These are phyloP conservation scores for Clathrus columnatus DNA, from an alignment of 768 basidiomycete species.

Conservation along the genomic window DNA sequence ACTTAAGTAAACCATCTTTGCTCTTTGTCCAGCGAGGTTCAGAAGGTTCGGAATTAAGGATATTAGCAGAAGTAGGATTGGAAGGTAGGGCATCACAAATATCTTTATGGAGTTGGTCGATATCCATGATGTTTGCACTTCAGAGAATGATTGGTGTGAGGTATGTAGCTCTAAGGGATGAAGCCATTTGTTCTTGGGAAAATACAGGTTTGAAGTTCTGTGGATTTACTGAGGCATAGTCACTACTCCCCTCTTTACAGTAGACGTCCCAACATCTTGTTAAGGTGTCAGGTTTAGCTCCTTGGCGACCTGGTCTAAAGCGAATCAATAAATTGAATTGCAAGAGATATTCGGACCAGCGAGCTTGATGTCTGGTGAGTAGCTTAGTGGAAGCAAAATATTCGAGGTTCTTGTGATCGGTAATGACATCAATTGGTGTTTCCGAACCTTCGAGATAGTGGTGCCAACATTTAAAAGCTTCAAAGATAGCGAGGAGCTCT, in stretches of 20 bases:
- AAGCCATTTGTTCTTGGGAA: constrained; percentile 15
- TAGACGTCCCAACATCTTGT: constrained; percentile 19
- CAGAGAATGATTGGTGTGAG: constrained; percentile 8
- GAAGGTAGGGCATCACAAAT: neutral
- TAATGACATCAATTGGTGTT: neutral
- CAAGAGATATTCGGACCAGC: constrained; percentile 30
- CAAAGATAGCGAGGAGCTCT: constrained; percentile 40
- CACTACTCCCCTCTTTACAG: constrained; percentile 18
- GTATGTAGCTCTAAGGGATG: constrained; percentile 16
- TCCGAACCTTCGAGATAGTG: constrained; percentile 26
- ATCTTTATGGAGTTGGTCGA: constrained; percentile 14
- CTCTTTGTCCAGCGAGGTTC: neutral
- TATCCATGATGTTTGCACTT: constrained; percentile 15
- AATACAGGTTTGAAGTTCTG: constrained; percentile 20
- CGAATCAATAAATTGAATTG: constrained; percentile 27
- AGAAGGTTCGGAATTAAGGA: neutral
- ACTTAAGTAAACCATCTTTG: constrained; percentile 17
- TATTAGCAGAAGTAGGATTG: neutral
- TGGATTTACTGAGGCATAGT: constrained; percentile 18
- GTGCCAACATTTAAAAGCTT: constrained; percentile 22
- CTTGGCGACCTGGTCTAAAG: constrained; percentile 19
- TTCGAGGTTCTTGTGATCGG: constrained; percentile 1
- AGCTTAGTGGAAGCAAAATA: constrained; percentile 20
- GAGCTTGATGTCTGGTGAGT: constrained; percentile 22
- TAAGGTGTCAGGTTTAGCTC: constrained; percentile 17